These are phyloP conservation scores for Sugiyamaella castrensis DNA, from an alignment of 1,139 yeast genomes.

Conservation along the genomic window DNA sequence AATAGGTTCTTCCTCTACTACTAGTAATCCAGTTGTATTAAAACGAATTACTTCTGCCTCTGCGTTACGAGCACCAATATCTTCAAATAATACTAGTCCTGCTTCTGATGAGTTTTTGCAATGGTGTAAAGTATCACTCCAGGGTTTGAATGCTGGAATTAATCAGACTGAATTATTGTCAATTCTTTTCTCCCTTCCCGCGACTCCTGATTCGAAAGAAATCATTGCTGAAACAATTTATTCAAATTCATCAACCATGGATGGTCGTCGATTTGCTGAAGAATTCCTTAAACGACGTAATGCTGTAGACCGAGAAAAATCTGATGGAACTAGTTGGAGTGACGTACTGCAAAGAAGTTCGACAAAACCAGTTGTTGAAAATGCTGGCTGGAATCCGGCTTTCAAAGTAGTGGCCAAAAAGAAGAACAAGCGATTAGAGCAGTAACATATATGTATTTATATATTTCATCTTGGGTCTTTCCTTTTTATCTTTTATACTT, in stretches of 20 bases:
- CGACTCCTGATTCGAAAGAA: constrained; percentile 67
- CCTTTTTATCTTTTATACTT: constrained; percentile 3
- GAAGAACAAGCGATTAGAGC: constrained; percentile 41
- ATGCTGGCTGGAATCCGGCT: constrained; percentile 72
- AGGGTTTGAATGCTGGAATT: constrained; percentile 68
- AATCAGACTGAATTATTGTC: constrained; percentile 61
- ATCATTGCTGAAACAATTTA: constrained; percentile 92
- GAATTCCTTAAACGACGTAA: constrained; percentile 81
- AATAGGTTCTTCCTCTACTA: constrained; percentile 14
- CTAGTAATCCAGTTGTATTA: constrained; percentile 19
- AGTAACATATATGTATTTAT: not conserved
- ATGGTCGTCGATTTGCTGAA: constrained; percentile 89
- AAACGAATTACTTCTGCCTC: constrained; percentile 43
- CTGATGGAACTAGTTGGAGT: constrained; percentile 38
- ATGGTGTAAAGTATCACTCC: constrained; percentile 80
- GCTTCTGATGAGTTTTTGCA: constrained; percentile 60
- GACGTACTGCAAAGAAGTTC: constrained; percentile 66
- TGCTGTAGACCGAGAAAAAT: constrained; percentile 51
- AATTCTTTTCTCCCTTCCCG: constrained; percentile 76
- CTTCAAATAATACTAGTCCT: constrained; percentile 43
- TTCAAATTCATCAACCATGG: constrained; percentile 87
- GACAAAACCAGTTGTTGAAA: constrained; percentile 41
- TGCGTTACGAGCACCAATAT: constrained; percentile 28
- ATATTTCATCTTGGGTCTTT: not conserved
- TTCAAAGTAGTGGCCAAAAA: constrained; percentile 70